Percentiles rank a stretch among this genome's conserved stretches.
Conservation (phyloP, 2,329 filamentous ascomycete species). For the Arthrobotrys iridis region DNA sequence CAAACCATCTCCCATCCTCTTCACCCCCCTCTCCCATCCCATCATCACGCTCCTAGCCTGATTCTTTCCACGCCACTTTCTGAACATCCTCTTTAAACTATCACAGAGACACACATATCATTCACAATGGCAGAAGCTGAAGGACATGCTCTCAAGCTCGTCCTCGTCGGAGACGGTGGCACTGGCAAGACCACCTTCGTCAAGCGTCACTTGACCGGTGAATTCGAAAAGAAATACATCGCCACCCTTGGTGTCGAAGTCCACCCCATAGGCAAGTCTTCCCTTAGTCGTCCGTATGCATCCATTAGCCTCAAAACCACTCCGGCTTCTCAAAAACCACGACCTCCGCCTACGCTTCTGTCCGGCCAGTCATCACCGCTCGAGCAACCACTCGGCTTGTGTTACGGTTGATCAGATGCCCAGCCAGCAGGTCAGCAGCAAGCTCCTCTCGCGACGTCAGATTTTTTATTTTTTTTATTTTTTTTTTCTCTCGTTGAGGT, state of each 20-base stretch:
- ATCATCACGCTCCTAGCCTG: constrained; percentile 22
- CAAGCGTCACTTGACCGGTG: constrained; percentile 99
- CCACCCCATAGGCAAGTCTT: constrained; percentile 82
- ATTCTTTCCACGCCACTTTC: background rate
- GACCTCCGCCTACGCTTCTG: background rate
- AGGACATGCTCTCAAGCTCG: constrained; percentile 84
- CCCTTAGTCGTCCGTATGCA: background rate
- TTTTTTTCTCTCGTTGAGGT: constrained; percentile 8
- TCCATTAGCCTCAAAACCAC: background rate
- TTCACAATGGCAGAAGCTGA: constrained; percentile 72
- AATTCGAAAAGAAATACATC: constrained; percentile 99
- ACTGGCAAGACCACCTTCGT: constrained; percentile 99
- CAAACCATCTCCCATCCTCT: constrained; percentile 32
- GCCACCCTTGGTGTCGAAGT: constrained; percentile 99
- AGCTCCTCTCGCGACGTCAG: constrained; percentile 34
- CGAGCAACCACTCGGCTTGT: constrained; percentile 1
- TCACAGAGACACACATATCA: constrained; percentile 17
- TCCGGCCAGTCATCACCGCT: background rate
- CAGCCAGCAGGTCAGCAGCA: background rate
- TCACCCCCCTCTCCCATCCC: constrained; percentile 21
- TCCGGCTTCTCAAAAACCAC: background rate
- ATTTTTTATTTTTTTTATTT: constrained; percentile 15
- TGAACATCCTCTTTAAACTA: constrained; percentile 2
- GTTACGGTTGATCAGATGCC: constrained; percentile 10
- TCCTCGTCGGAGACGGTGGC: constrained; percentile 98